These are phyloP conservation scores for Neoscytalidium dimidiatum DNA, from an alignment of 2,329 filamentous ascomycete genomes.

Conservation along the genomic window DNA sequence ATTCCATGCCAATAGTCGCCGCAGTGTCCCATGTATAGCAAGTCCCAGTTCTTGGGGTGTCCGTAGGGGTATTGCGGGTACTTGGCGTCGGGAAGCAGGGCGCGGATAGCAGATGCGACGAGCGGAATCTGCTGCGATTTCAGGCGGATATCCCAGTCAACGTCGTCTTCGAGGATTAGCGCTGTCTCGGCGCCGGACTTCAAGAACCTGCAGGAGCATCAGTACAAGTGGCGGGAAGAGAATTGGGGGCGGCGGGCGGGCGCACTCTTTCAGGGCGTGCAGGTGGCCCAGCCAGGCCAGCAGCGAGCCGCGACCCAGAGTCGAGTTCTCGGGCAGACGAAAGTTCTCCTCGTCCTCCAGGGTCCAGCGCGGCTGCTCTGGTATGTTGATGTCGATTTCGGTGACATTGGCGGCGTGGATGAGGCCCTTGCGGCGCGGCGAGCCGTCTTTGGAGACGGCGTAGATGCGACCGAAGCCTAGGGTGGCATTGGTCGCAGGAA, in stretches of 20 bases:
- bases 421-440: slow-evolving; percentile 41
- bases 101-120: slow-evolving; percentile 42
- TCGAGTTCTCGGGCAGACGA: slow-evolving; percentile 32
- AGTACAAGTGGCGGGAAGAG: background rate
- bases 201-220: slow-evolving; percentile 38
- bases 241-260: background rate
- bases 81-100: slow-evolving; percentile 35
- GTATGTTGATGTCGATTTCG: slow-evolving; percentile 45
- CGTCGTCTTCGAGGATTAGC: slow-evolving; percentile 49
- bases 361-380: slow-evolving; percentile 44
- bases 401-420: slow-evolving; percentile 46
- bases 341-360: slow-evolving; percentile 42
- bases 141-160: slow-evolving; percentile 48
- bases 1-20: slow-evolving; percentile 43
- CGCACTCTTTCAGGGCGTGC: slow-evolving; percentile 43
- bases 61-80: slow-evolving; percentile 42
- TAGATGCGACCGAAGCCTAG: slow-evolving; percentile 45
- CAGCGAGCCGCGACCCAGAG: slow-evolving; percentile 40
- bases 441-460: slow-evolving; percentile 43
- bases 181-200: slow-evolving; percentile 43
- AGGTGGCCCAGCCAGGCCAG: slow-evolving; percentile 48
- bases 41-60: slow-evolving; percentile 41
- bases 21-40: slow-evolving; percentile 49
- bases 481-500: slow-evolving; percentile 34
- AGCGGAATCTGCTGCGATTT: slow-evolving; percentile 45